Evolutionary conservation across 106 monocot species (phyloP).

Genomic region (Dendrobium chrysotoxum): DNA sequence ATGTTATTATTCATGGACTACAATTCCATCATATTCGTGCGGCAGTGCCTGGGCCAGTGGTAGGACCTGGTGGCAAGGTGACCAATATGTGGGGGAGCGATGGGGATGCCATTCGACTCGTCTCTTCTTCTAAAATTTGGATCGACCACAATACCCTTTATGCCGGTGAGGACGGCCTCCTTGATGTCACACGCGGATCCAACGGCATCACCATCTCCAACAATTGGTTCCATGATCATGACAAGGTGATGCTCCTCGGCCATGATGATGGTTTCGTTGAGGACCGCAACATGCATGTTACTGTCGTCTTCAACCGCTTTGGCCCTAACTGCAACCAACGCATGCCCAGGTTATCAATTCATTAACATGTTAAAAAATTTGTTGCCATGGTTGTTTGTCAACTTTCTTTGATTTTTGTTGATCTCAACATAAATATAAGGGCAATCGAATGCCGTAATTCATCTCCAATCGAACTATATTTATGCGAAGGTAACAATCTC

Average conservation of each 20-base stretch:
- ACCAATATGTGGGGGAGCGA: constrained; percentile 18
- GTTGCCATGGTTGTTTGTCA: too few species aligned
- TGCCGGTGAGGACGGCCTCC: constrained; percentile 48
- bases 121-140: constrained; percentile 51
- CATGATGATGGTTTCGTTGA: constrained; percentile 48
- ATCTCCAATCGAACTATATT: background rate
- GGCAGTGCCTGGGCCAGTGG: constrained; percentile 18
- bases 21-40: constrained; percentile 36
- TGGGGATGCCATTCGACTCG: constrained; percentile 61
- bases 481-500: too few species aligned
- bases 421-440: background rate
- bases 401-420: too few species aligned
- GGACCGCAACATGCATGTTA: constrained; percentile 45
- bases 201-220: constrained; percentile 67
- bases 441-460: background rate
- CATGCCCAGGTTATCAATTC: constrained; percentile 33
- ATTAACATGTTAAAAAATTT: too few species aligned
- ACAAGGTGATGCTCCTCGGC: constrained; percentile 84
- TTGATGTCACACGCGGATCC: constrained; percentile 74
- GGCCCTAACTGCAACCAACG: constrained; percentile 66
- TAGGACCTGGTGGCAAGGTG: constrained; percentile 20
- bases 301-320: constrained; percentile 56
- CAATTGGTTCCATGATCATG: constrained; percentile 80
- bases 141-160: constrained; percentile 83
- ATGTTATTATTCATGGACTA: constrained; percentile 76